Percentiles rank a stretch among this genome's conserved stretches.
These are phyloP conservation scores for Lichtheimia hyalospora DNA, from an alignment of 371 early-diverging fungal genomes.

Conservation along the genomic window DNA sequence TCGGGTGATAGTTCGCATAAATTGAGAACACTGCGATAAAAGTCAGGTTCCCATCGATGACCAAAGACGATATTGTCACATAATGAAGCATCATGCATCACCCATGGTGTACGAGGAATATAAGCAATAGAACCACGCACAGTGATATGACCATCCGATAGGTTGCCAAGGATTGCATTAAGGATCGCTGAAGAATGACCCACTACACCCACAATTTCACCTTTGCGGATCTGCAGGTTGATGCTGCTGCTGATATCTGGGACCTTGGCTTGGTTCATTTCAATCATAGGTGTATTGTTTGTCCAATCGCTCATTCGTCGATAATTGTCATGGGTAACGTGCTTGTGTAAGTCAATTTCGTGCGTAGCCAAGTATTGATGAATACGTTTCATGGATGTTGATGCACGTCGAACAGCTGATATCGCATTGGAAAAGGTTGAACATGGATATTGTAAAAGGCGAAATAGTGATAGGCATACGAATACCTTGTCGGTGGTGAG, in stretches of 20 bases:
- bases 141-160: slow-evolving; percentile 65
- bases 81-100: slow-evolving; percentile 83
- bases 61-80: slow-evolving; percentile 96
- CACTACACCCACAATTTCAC: slow-evolving; percentile 72
- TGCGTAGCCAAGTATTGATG: slow-evolving; percentile 60
- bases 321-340: slow-evolving; percentile 17
- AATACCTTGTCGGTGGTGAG: slow-evolving; percentile 80
- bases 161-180: slow-evolving; percentile 84
- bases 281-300: slow-evolving; percentile 18
- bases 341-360: too few relatives aligned
- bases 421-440: slow-evolving; percentile 60
- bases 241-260: not conserved
- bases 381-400: slow-evolving; percentile 82
- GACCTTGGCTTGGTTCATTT: not conserved
- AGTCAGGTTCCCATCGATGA: slow-evolving; percentile 61
- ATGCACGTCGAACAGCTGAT: slow-evolving; percentile 74
- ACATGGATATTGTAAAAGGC: slow-evolving; percentile 91
- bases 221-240: slow-evolving; percentile 57
- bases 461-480: slow-evolving; percentile 88
- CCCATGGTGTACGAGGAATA: slow-evolving; percentile 91
- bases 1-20: slow-evolving; percentile 70
- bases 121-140: slow-evolving; percentile 84
- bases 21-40: slow-evolving; percentile 65
- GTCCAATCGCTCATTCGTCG: slow-evolving; percentile 26
- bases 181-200: slow-evolving; percentile 88